Percentiles rank a stretch among this genome's conserved stretches.
These are phyloP conservation scores for Chamaecrista fasciculata DNA, from an alignment of 306 rosid genomes.

Conservation along the genomic window DNA sequence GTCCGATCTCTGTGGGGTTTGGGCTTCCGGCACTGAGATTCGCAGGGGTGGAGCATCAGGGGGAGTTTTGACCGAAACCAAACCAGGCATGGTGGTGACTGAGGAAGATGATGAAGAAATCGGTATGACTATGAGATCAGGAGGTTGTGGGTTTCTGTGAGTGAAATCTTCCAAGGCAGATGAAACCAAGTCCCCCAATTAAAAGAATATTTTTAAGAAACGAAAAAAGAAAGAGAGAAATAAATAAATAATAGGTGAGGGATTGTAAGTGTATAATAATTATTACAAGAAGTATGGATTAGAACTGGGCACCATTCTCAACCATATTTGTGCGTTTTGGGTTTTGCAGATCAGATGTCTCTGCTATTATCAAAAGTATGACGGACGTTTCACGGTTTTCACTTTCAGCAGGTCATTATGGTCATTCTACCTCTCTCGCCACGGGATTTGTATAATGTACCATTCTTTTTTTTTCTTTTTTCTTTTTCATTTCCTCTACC, in stretches of 20 bases:
- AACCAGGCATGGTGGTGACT: constrained; percentile 66
- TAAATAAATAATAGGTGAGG: background rate
- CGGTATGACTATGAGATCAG: background rate
- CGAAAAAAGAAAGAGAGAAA: background rate
- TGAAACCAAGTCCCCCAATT: background rate
- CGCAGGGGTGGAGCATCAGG: constrained; percentile 60
- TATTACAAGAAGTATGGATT: constrained; percentile 29
- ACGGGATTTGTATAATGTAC: background rate
- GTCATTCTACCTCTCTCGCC: constrained; percentile 17
- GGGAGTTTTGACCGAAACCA: constrained; percentile 76
- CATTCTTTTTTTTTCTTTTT: no score
- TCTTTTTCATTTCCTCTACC: no score
- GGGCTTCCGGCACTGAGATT: constrained; percentile 57
- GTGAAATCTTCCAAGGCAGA: background rate
- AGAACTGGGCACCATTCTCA: constrained; percentile 45
- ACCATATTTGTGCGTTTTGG: constrained; percentile 1
- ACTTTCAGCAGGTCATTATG: constrained; percentile 10
- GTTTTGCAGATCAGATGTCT: constrained; percentile 43
- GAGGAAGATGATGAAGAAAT: background rate
- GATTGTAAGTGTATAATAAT: background rate
- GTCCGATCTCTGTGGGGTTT: constrained; percentile 57
- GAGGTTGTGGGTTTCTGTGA: constrained; percentile 18
- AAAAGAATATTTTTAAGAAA: background rate
- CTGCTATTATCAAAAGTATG: constrained; percentile 43
- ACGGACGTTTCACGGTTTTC: constrained; percentile 33